These are phyloP conservation scores for Botrytis paeoniae DNA, from an alignment of 2,329 filamentous ascomycete genomes.

Conservation along the genomic window DNA sequence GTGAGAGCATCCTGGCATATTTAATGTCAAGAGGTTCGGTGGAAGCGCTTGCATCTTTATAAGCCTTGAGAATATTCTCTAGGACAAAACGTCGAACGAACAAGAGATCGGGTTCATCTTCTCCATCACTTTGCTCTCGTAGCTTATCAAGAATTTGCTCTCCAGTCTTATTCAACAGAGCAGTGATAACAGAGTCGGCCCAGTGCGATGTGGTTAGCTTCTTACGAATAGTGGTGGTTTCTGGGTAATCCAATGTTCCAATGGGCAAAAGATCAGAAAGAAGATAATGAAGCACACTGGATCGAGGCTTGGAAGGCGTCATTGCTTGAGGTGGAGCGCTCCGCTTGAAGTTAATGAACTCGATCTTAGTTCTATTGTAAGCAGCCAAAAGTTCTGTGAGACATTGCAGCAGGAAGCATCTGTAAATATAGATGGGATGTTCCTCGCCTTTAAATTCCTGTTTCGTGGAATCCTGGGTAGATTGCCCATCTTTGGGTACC, in stretches of 20 bases:
- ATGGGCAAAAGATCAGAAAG: conserved; percentile 71
- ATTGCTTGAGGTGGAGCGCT: conserved; percentile 75
- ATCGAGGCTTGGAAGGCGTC: conserved; percentile 91
- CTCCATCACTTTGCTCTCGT: conserved; percentile 59
- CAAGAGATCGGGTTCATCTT: conserved; percentile 78
- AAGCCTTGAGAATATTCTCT: conserved; percentile 87
- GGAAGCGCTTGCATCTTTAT: conserved; percentile 80
- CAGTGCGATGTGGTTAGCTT: conserved; percentile 79
- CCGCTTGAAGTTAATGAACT: conserved; percentile 98
- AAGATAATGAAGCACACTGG: conserved; percentile 89
- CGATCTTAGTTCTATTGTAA: conserved; percentile 93
- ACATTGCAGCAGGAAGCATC: conserved; percentile 91
- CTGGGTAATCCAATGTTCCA: conserved; percentile 65
- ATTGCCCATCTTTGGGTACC: conserved; percentile 27
- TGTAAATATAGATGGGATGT: conserved; percentile 93
- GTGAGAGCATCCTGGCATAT: conserved; percentile 80
- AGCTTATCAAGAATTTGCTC: conserved; percentile 64
- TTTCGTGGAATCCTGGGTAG: conserved; percentile 62
- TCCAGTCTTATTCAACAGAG: conserved; percentile 81
- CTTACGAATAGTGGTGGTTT: conserved; percentile 78
- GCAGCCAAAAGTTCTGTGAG: conserved; percentile 85
- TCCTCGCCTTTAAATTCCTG: conserved; percentile 83
- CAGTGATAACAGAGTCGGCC: conserved; percentile 81
- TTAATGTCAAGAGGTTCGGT: conserved; percentile 78
- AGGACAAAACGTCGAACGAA: conserved; percentile 95